Evolutionary conservation across 1,284 basidiomycete species (phyloP), one percentile per base, ranked within the genome.

Genomic region (Fomitopsis betulina): DNA sequence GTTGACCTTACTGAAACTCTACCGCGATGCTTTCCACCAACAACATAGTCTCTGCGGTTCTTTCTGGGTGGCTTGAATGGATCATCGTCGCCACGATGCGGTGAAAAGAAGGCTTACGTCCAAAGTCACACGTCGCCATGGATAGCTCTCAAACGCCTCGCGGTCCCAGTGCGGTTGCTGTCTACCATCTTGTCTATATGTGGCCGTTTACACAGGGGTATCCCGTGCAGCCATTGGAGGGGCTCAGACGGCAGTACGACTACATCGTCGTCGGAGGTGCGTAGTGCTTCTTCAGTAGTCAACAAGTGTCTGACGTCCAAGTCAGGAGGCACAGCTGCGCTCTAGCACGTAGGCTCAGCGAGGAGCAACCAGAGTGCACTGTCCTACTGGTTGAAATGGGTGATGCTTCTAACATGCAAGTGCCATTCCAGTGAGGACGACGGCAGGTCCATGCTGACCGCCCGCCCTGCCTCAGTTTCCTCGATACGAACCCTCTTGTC

Each of bases 261-360:
- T 57, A 51, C 55, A 57, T 57, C 6, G 49, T 57, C 8, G 55
- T 52, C 9, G 55, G 55, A 8, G 55, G 55, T 57, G 30, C 37
- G 55, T 56, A 23, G 19, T 15, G 15, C 38, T 12, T 6, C 21
- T 9, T 15, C 35, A 13, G 7, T 30, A 3, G 19, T 40, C n/a
- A 8, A 5, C 5, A 35, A 17, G 49, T 4, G n/a, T 17, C 32
- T 56, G 19, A 35, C 35, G 25, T 40, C 35, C 21, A 23, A 7
- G 19, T 23, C 13, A 57, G 55, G 55, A 13, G 55, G 55, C 12
- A 57, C 32, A 21, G 55, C 55, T 57, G 55, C 27, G 55, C 51
- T 9, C 55, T 57, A 8, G 55, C 55, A 5, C 55, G 55, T 5
- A 49, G 55, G 49, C 39, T 57, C 6, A 52, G 47, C n/a, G 55